Evolutionary conservation across 1,139 yeast species (phyloP), one percentile per base, ranked within the genome.

Genomic region (Yamadazyma membranifaciens): DNA sequence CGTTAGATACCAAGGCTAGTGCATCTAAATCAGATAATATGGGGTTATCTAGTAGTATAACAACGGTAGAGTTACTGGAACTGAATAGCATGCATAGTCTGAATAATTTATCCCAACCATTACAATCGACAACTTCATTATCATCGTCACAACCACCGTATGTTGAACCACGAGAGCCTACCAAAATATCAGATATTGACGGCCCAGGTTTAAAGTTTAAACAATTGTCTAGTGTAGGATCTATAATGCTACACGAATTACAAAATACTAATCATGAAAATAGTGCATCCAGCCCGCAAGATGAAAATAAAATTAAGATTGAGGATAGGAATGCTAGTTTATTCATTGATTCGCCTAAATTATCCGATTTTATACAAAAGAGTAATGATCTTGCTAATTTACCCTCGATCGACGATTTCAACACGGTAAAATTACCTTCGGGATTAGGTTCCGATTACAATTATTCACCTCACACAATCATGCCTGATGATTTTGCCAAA

Each of bases 301-400:
- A 12, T 3, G 6, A 12, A 3, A 13, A 24, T 12, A 27, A 34
- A 11, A 34, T 17, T n/a, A 36, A 36, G 12, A 15, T 24, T 9
- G 30, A 36, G 26, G 16, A 31, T 22, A 28, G 20, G 11, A 37
- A 31, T 28, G 32, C n/a, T 9, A 25, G 10, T 4, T 32, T 37
- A 12, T 37, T 37, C 16, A 14, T 16, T 4, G 10, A 28, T 17
- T 37, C 40, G 9, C 40, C 40, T 2, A 25, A 28, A 17, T 26
- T 37, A 37, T 37, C 40, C 11, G 40, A 37, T 20, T 37, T 37
- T 22, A 22, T 32, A 16, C 11, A 16, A 7, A 9, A 17, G 9
- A 30, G 31, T 15, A 25, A 25, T 30, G 32, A 35, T 17, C 12
- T 35, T 25, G 11, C 11, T 10, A 11, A 10, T 17, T 7, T 33